Evolutionary conservation across 2,329 filamentous ascomycete genomes (phyloP), one percentile per base, ranked within the genome.

Genomic region (Fusarium temperatum): DNA sequence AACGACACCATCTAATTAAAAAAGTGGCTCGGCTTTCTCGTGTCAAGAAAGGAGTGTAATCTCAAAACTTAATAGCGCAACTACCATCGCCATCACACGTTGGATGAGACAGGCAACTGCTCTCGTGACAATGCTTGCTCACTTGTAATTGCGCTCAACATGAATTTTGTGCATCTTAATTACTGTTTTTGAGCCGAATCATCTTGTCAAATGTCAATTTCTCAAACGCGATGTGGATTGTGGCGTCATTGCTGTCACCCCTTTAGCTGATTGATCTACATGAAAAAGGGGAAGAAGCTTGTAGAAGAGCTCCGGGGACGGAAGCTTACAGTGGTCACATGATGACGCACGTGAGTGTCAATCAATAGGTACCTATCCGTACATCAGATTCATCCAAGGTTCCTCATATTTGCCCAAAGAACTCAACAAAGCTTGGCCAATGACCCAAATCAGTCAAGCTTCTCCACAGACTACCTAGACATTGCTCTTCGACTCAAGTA

Each of bases 21-120:
- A 75, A 74, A 75, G 72, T 73, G 72, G 72, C 35, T 69, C 72
- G 36, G 45, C 39, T 71, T 66, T 53, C 65, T 74, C 68, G 67
- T 75, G 50, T 68, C 54, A 47, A 56, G 57, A 73, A 75, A 74
- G 71, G 71, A 63, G 70, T 61, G 57, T 18, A 73, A 73, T 73
- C 67, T 73, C 57, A 47, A 74, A 53, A 59, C 39, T 45, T 39
- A 53, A 65, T 73, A 75, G 72, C 69, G 63, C 55, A 57, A n/a
- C 61, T 45, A 42, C 30, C 24, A 30, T 28, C 60, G n/a, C 48
- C 58, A 41, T 51, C n/a, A 45, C 26, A 58, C 17, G 35, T 60
- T 72, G 55, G 61, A 73, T 73, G 66, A 70, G 61, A 67, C 26
- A 59, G 72, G 72, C 51, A 74, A 74, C 68, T 74, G 68, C 63